Percentiles rank a stretch among this genome's conserved stretches.
Conservation (phyloP, 2,329 filamentous ascomycete species). For the Colletotrichum scovillei region DNA sequence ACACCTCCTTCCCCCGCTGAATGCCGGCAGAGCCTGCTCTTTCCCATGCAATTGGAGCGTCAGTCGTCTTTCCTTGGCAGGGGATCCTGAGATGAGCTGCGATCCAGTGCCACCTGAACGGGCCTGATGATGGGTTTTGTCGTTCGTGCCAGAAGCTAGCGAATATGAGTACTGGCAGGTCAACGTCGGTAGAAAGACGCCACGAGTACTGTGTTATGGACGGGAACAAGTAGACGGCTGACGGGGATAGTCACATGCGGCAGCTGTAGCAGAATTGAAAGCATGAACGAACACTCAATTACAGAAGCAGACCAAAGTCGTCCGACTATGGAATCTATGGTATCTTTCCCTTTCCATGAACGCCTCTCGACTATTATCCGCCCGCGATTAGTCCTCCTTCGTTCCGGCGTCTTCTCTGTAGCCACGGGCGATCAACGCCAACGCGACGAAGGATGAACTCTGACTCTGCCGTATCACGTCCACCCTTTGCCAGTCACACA, state of each 20-base stretch:
- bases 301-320: background rate
- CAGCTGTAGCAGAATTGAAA: background rate
- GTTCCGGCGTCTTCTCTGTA: background rate
- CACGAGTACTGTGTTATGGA: background rate
- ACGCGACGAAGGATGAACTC: background rate
- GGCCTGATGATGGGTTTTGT: background rate
- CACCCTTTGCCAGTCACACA: background rate
- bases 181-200: background rate
- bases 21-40: background rate
- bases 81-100: background rate
- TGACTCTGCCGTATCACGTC: background rate
- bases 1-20: background rate
- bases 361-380: background rate
- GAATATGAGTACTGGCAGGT: too few relatives aligned
- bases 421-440: too few relatives aligned
- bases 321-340: background rate
- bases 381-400: background rate
- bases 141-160: background rate
- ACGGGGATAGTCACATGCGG: background rate
- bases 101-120: too few relatives aligned
- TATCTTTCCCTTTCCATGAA: background rate
- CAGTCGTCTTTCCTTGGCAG: background rate
- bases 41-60: background rate
- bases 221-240: background rate
- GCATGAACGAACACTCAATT: background rate